Conservation (phyloP, 1,139 yeast genomes). For the Kodamaea derodonti region DNA sequence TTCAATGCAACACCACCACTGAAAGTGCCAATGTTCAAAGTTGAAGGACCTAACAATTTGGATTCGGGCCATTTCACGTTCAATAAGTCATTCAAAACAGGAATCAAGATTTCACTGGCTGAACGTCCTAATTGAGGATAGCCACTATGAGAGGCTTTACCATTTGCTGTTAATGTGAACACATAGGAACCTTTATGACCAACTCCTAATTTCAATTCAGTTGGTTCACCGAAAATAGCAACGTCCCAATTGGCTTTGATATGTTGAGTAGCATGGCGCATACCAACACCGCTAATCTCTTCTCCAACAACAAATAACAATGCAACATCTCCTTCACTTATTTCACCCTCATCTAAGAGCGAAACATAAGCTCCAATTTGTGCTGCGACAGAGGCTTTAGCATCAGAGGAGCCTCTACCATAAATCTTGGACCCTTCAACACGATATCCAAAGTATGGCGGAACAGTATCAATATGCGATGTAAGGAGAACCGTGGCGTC, state of each 20-base stretch:
- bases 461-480: constrained; percentile 71
- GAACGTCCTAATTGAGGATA: constrained; percentile 62
- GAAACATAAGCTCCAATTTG: constrained; percentile 53
- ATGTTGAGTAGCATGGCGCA: constrained; percentile 38
- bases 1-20: constrained; percentile 61
- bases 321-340: constrained; percentile 49
- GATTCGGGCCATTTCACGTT: constrained; percentile 45
- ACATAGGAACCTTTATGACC: constrained; percentile 58
- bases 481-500: constrained; percentile 52
- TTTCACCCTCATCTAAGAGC: constrained; percentile 31
- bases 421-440: constrained; percentile 48
- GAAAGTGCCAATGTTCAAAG: constrained; percentile 56
- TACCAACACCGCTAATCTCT: constrained; percentile 61
- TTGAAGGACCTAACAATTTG: constrained; percentile 38
- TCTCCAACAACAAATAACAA: constrained; percentile 53
- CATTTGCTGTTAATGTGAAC: constrained; percentile 43
- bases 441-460: constrained; percentile 56
- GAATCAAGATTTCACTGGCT: constrained; percentile 55
- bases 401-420: constrained; percentile 69
- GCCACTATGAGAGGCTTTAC: constrained; percentile 66
- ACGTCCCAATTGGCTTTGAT: constrained; percentile 52
- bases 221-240: constrained; percentile 73
- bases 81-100: constrained; percentile 32
- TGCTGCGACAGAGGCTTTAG: constrained; percentile 65
- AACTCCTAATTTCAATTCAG: constrained; percentile 58